These are phyloP conservation scores for Physcomitrellopsis africana DNA, from an alignment of 225 moss, liverwort and hornwort genomes.

Conservation along the genomic window DNA sequence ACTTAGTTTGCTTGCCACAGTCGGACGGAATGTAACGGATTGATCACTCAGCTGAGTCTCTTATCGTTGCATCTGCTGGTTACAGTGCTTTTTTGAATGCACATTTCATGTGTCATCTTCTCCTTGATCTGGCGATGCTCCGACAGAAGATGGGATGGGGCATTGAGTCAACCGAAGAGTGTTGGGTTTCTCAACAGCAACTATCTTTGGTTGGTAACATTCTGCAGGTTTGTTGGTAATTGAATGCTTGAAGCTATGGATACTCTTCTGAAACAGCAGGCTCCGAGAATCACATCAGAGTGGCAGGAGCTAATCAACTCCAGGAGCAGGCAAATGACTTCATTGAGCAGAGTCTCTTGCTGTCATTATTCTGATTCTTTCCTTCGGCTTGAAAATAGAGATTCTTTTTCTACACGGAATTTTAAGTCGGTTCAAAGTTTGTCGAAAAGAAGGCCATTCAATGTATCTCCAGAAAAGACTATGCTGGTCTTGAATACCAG, in stretches of 20 bases:
- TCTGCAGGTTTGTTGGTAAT: neutral
- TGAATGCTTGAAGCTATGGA: constrained; percentile 35
- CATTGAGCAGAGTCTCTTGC: neutral
- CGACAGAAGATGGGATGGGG: constrained; percentile 14
- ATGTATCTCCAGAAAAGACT: neutral
- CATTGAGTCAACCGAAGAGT: neutral
- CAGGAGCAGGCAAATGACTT: constrained; percentile 3
- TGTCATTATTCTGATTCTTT: neutral
- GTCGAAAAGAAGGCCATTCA: constrained; percentile 1
- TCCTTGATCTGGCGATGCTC: constrained; percentile 7
- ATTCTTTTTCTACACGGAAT: neutral
- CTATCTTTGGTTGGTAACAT: constrained; percentile 1
- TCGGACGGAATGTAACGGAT: neutral
- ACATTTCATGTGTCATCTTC: constrained; percentile 14
- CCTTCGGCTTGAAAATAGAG: neutral
- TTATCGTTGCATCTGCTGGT: constrained; percentile 13
- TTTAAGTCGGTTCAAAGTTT: neutral
- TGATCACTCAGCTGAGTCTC: constrained; percentile 8
- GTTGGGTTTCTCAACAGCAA: constrained; percentile 21
- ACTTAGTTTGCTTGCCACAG: neutral
- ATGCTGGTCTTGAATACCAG: neutral
- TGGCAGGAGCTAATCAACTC: constrained; percentile 3
- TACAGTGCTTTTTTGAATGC: neutral
- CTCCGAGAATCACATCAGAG: constrained; percentile 22
- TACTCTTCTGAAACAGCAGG: constrained; percentile 25